Base-by-base conservation (phyloP, 768 basidiomycete genomes). In the Kwoniella botswanensis region DNA sequence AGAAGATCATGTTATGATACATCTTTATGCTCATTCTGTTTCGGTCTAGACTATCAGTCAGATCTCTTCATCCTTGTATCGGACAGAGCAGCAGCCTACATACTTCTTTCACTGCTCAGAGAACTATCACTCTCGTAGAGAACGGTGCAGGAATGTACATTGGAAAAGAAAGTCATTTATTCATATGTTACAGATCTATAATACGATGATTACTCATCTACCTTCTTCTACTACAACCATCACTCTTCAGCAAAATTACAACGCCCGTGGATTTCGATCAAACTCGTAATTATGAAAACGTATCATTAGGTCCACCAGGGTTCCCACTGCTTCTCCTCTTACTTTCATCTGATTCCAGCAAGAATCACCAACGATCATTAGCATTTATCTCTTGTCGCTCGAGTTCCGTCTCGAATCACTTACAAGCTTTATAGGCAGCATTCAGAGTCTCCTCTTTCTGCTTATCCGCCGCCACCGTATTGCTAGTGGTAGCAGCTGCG, bases 381-480 rank as follows among this genome's bases (percentile, higher is more conserved):
- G 46, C 26, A 24, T 53, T 24, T 15, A 21, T 17, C 52, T 41
- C 11, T 56, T 63, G 52, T 53, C 12, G 22, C 24, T n/a, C 52
- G 6, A 1, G 55, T 46, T 5, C 18, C 17, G 2, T 9, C 29
- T 15, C 10, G 2, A 42, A 21, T 22, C 7, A 71, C 71, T 71
- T 22, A 71, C 71, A 71, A 63, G 71, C 71, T 57, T 71, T 62
- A 50, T 71, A 71, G 2, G 71, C 71, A 26, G 71, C 71, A 63
- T 67, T 52, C 54, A 71, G 54, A 35, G 71, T 71, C 29, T 71
- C 71, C 42, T 71, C 65, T 24, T 52, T 63, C 44, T 71, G 63
- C 65, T 54, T 66, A 24, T 53, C 58, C 58, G 55, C 44, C 26
- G 57, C 57, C 35, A 41, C 11, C 12, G 44, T 24, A 9, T 61